phyloP scores from a whole-genome alignment of 2,329 filamentous ascomycete genomes.

The Coniella lustricola region DNA sequence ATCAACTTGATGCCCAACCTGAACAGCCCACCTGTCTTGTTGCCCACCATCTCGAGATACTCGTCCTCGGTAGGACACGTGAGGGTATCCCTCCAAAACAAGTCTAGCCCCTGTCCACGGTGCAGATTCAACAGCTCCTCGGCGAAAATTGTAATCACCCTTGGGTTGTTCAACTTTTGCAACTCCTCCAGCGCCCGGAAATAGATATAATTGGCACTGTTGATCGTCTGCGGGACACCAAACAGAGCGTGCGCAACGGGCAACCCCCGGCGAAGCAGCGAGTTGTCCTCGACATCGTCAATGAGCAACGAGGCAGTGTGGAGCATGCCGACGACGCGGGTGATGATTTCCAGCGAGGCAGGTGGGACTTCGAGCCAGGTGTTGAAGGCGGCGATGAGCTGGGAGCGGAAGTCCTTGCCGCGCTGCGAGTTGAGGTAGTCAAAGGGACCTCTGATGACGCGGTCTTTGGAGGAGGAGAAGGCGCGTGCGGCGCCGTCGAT shows the following conservation, averaged over 20 bases:
- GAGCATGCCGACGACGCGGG: conserved; percentile 73
- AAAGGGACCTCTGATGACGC: conserved; percentile 69
- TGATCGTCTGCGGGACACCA: conserved; percentile 81
- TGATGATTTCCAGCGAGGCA: conserved; percentile 65
- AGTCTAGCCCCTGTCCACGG: conserved; percentile 82
- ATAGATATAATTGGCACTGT: conserved; percentile 85
- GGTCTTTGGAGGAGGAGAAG: conserved; percentile 71
- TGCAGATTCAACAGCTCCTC: conserved; percentile 82
- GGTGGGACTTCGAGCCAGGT: conserved; percentile 68
- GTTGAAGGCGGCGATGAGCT: conserved; percentile 77
- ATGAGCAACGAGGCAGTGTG: conserved; percentile 78
- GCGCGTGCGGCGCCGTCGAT: conserved; percentile 33
- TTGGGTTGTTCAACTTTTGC: conserved; percentile 59
- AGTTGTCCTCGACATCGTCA: conserved; percentile 79
- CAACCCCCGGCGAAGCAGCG: conserved; percentile 60
- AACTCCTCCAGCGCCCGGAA: conserved; percentile 73
- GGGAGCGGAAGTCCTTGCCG: conserved; percentile 77
- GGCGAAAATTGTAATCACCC: conserved; percentile 63
- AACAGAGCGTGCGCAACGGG: conserved; percentile 82
- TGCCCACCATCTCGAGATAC: conserved; percentile 89
- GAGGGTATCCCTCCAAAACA: conserved; percentile 81
- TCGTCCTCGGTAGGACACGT: conserved; percentile 81
- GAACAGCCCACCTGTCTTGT: conserved; percentile 87
- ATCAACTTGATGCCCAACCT: conserved; percentile 79
- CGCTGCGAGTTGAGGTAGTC: conserved; percentile 74